Evolutionary conservation across 2,329 filamentous ascomycete species (phyloP), one percentile per base, ranked within the genome.

Genomic region (Biscogniauxia sp.): DNA sequence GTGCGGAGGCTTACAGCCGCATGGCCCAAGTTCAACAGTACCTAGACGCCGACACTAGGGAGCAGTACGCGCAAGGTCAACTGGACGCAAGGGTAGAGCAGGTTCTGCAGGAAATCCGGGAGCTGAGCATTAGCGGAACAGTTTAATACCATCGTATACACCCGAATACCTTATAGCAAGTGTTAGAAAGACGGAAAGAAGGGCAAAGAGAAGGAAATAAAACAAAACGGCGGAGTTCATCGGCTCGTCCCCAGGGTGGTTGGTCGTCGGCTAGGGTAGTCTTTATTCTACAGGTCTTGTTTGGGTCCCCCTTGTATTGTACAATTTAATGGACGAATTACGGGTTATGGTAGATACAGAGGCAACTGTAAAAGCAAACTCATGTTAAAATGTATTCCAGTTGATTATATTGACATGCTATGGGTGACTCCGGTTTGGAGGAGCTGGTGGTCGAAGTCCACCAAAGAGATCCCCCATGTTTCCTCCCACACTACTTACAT

Each of bases 21-120:
- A 99, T 99, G 95, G 95, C 96, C 25, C 96, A 99, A 80, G 96
- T 99, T 60, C 95, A 99, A 80, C 95, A 99, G 79, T 98, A 97
- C 75, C 83, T 99, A 32, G 95, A 98, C 74, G 90, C 94, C 28
- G 93, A 97, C 73, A 98, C 94, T 56, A 85, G 95, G 76, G 95
- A 99, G 67, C 91, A 97, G 78, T 99, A 99, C 76, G 95, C 95
- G 1, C 88, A 93, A 70, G 95, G 95, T 25, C 91, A 97, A 67
- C 80, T 99, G 69, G 95, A 99, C 75, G 90, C 88, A 62, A 82
- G 92, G 66, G 95, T 99, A 28, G 95, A 99, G 78, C 90, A 98
- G 77, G 95, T 98, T 51, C 75, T 99, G 77, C 93, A 97, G 73
- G 93, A 99, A 81, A 99, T 99, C 76, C 84, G 95, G 67, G 95